Conservation (phyloP, 1,284 basidiomycete genomes). For the Cryptococcus hybrid region DNA sequence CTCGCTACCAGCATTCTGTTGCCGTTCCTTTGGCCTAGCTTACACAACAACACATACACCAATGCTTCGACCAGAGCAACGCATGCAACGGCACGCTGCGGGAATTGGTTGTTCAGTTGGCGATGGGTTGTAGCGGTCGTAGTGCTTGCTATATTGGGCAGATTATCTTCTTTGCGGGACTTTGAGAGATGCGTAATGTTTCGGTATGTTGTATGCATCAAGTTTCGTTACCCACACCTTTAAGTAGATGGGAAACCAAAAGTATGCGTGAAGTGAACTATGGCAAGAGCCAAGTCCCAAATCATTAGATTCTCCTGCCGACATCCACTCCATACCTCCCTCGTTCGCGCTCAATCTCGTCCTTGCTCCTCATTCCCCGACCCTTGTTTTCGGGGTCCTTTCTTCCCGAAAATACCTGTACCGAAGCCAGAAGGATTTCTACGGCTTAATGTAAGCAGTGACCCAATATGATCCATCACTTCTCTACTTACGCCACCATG, state of each 20-base stretch:
- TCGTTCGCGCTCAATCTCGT: constrained; percentile 47
- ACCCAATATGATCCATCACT: no score
- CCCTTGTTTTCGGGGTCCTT: constrained; percentile 41
- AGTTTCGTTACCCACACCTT: background rate
- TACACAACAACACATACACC: constrained; percentile 1
- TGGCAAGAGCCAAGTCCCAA: background rate
- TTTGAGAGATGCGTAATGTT: constrained; percentile 5
- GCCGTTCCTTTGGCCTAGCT: background rate
- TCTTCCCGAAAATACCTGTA: constrained; percentile 34
- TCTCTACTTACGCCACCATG: constrained; percentile 41
- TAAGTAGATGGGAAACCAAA: background rate
- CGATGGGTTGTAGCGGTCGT: constrained; percentile 42
- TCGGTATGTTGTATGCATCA: background rate
- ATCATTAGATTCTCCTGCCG: constrained; percentile 29
- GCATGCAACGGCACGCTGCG: constrained; percentile 4
- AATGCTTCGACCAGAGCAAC: constrained; percentile 1
- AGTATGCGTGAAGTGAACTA: no score
- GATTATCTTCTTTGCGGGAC: constrained; percentile 28
- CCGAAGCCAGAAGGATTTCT: constrained; percentile 44
- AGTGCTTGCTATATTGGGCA: constrained; percentile 39
- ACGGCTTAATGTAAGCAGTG: no score
- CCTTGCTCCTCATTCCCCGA: constrained; percentile 47
- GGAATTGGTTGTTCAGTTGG: constrained; percentile 38
- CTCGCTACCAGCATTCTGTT: background rate
- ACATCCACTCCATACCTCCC: constrained; percentile 49